phyloP scores from a whole-genome alignment of 805 yeast species.

The Ogataea pignaliae region DNA sequence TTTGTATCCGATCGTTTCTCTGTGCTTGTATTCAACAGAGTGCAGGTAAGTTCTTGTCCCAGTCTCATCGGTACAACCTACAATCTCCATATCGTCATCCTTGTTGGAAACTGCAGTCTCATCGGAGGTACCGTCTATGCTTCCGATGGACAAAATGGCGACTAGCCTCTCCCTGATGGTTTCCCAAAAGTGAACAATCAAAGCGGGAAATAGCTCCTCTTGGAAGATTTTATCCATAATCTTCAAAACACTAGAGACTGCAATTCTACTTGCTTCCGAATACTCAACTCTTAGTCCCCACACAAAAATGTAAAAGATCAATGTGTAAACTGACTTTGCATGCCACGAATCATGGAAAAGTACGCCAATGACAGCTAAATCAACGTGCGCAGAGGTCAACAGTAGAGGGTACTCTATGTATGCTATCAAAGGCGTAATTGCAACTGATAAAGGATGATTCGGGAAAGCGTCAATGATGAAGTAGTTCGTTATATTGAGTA shows the following conservation, averaged over 20 bases:
- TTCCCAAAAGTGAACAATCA: constrained; percentile 14
- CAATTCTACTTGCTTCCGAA: constrained; percentile 31
- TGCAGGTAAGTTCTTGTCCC: too few species aligned
- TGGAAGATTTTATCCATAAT: constrained; percentile 19
- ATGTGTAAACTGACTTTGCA: constrained; percentile 25
- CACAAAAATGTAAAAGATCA: constrained; percentile 31
- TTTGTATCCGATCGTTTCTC: too few species aligned
- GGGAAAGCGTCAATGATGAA: constrained; percentile 33
- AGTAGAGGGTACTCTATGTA: constrained; percentile 36
- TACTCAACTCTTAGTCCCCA: constrained; percentile 38
- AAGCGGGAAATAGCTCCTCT: constrained; percentile 12
- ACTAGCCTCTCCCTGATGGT: constrained; percentile 12
- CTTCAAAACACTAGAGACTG: constrained; percentile 21
- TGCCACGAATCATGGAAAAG: constrained; percentile 27
- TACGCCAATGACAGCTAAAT: constrained; percentile 29
- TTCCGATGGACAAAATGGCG: constrained; percentile 17
- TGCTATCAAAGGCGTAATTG: constrained; percentile 33
- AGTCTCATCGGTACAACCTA: too few species aligned
- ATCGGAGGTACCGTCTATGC: too few species aligned
- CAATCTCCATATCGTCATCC: too few species aligned
- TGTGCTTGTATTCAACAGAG: too few species aligned
- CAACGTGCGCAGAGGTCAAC: constrained; percentile 35
- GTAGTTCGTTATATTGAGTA: constrained; percentile 34
- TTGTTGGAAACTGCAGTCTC: too few species aligned
- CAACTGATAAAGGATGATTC: constrained; percentile 26